These are phyloP conservation scores for Tetrapisispora fleetii DNA, from an alignment of 805 yeast genomes.

Conservation along the genomic window DNA sequence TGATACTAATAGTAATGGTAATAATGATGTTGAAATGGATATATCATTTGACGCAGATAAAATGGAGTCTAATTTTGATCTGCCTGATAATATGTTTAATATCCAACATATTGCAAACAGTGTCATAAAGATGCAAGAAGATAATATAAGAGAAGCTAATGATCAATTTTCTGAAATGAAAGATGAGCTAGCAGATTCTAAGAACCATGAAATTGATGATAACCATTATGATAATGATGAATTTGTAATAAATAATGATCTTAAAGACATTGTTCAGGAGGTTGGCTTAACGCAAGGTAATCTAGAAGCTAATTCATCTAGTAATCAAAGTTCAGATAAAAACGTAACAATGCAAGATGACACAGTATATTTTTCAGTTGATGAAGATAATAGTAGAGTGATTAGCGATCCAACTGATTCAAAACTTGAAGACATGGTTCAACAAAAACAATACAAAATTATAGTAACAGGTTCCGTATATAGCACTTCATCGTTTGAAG, in stretches of 20 bases:
- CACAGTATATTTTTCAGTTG: slow-evolving; percentile 12
- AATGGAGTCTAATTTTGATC: background rate
- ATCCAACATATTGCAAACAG: slow-evolving; percentile 10
- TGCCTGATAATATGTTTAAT: slow-evolving; percentile 6
- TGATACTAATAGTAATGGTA: background rate
- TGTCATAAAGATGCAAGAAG: slow-evolving; percentile 2
- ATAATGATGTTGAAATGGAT: background rate
- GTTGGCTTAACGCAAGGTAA: too few relatives aligned
- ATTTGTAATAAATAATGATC: too few relatives aligned
- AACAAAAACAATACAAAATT: slow-evolving; percentile 9
- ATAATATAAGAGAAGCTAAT: background rate
- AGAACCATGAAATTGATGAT: background rate
- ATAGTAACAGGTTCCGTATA: slow-evolving; percentile 16
- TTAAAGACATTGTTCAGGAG: too few relatives aligned
- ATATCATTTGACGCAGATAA: background rate
- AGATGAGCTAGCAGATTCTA: background rate
- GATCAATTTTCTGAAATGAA: background rate
- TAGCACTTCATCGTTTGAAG: slow-evolving; percentile 16
- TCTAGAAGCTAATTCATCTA: too few relatives aligned
- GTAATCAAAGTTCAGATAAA: background rate
- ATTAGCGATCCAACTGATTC: background rate
- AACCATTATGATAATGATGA: too few relatives aligned
- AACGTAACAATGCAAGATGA: background rate
- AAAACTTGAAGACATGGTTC: too few relatives aligned
- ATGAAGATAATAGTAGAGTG: slow-evolving; percentile 2